Percentiles rank a stretch among this genome's conserved stretches.
These are phyloP conservation scores for Alternaria longipes DNA, from an alignment of 2,329 filamentous ascomycete species.

Conservation along the genomic window DNA sequence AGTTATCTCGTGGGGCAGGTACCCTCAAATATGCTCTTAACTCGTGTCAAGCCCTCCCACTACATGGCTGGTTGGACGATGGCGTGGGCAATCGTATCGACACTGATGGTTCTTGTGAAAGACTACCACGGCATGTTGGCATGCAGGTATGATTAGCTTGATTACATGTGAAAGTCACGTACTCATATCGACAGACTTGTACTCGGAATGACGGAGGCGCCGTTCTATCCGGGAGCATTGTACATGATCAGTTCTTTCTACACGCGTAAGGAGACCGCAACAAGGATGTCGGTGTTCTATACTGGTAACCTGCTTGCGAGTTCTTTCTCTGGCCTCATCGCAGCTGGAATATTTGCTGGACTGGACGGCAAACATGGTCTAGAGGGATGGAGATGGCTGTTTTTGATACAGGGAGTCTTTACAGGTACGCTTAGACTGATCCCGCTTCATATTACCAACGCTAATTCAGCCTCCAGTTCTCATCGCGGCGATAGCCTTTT, in stretches of 20 bases:
- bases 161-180: neutral
- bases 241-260: slow-evolving; percentile 51
- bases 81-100: slow-evolving; percentile 48
- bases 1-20: slow-evolving; percentile 43
- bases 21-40: slow-evolving; percentile 56
- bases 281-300: slow-evolving; percentile 47
- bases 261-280: slow-evolving; percentile 47
- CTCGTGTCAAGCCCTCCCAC: slow-evolving; percentile 37
- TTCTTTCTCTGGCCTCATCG: slow-evolving; percentile 55
- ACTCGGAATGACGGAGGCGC: neutral
- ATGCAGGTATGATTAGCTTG: slow-evolving; percentile 16
- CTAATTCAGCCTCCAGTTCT: neutral
- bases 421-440: slow-evolving; percentile 21
- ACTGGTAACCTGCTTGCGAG: slow-evolving; percentile 53
- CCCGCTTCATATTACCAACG: neutral
- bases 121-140: slow-evolving; percentile 44
- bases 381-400: slow-evolving; percentile 55
- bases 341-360: slow-evolving; percentile 45
- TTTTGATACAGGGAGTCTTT: slow-evolving; percentile 53
- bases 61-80: slow-evolving; percentile 47
- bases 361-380: slow-evolving; percentile 54
- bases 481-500: slow-evolving; percentile 16
- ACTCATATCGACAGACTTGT: neutral
- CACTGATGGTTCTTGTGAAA: slow-evolving; percentile 31
- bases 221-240: slow-evolving; percentile 45